Percentiles rank a stretch among this genome's conserved stretches.
Evolutionary conservation across 192 early-diverging fungal species (phyloP).

Genomic region (Backusella circina): DNA sequence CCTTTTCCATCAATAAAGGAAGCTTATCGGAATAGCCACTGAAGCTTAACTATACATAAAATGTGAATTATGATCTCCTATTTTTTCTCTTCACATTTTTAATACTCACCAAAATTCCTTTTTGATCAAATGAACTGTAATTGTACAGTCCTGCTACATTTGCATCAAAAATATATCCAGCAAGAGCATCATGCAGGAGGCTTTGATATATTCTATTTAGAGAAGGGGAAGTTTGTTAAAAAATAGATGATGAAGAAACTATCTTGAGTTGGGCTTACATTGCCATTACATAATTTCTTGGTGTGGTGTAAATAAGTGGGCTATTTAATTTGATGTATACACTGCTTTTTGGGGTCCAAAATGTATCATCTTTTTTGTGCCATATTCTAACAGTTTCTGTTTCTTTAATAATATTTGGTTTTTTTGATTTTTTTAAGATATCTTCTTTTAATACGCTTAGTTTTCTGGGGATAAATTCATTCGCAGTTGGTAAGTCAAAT

Average conservation of each 20-base stretch:
- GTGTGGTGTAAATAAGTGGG: conserved; percentile 70
- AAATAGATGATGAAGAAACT: not conserved
- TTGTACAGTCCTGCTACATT: conserved; percentile 56
- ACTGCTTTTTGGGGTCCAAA: conserved; percentile 81
- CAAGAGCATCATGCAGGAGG: conserved; percentile 34
- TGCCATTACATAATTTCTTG: conserved; percentile 56
- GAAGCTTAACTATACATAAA: conserved; percentile 41
- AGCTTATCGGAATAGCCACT: conserved; percentile 86
- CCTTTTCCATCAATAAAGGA: conserved; percentile 54
- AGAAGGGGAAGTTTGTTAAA: not conserved
- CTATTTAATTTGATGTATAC: conserved; percentile 63
- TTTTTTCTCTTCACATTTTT: conserved; percentile 43
- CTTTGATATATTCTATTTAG: conserved; percentile 31
- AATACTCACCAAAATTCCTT: conserved; percentile 51
- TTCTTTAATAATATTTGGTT: conserved; percentile 59
- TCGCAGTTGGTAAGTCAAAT: conserved; percentile 49
- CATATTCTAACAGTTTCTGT: conserved; percentile 63
- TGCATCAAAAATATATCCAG: conserved; percentile 40
- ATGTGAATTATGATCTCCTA: conserved; percentile 53
- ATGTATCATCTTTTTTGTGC: conserved; percentile 92
- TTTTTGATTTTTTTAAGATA: conserved; percentile 9
- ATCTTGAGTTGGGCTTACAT: conserved; percentile 6
- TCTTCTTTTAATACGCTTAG: conserved; percentile 53
- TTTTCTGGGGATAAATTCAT: conserved; percentile 81
- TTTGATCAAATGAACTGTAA: conserved; percentile 42